Evolutionary conservation across 1,284 basidiomycete species (phyloP).

Genomic region (Heliocybe sulcata): DNA sequence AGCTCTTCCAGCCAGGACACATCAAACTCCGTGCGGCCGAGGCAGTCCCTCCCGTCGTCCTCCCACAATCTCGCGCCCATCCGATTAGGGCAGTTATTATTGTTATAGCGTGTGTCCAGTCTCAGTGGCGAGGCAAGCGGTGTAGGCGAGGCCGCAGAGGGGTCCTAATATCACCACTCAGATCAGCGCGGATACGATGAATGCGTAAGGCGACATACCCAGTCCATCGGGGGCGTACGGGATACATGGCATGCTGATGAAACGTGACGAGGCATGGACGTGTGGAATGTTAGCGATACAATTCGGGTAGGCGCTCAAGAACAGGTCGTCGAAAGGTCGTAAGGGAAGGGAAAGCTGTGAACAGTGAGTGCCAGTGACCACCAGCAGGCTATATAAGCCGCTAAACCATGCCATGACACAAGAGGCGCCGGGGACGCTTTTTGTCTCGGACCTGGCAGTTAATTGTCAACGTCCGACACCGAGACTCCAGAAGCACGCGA

Average conservation of each 20-base stretch:
- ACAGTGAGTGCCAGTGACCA: not conserved
- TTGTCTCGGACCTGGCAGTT: not conserved
- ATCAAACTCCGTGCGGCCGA: constrained; percentile 7
- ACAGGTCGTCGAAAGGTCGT: too few species aligned
- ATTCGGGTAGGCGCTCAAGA: not conserved
- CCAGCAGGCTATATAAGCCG: not conserved
- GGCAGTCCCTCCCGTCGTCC: constrained; percentile 2
- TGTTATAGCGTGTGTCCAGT: not conserved
- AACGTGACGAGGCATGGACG: not conserved
- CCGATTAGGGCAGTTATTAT: not conserved
- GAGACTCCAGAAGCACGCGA: not conserved
- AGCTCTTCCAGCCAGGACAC: constrained; percentile 7
- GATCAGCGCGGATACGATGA: not conserved
- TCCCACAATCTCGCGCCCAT: not conserved
- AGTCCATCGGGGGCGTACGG: not conserved
- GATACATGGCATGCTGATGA: not conserved
- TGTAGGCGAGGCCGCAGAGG: not conserved
- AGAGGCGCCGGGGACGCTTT: not conserved
- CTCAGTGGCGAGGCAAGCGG: not conserved
- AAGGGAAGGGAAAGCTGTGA: not conserved
- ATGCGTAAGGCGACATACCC: not conserved
- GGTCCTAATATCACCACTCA: not conserved
- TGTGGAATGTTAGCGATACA: not conserved
- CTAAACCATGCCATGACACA: not conserved
- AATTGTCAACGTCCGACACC: not conserved